Percentiles rank a stretch among this genome's conserved stretches.
phyloP scores from a whole-genome alignment of 75 land plant species.

The Cryptomeria japonica region DNA sequence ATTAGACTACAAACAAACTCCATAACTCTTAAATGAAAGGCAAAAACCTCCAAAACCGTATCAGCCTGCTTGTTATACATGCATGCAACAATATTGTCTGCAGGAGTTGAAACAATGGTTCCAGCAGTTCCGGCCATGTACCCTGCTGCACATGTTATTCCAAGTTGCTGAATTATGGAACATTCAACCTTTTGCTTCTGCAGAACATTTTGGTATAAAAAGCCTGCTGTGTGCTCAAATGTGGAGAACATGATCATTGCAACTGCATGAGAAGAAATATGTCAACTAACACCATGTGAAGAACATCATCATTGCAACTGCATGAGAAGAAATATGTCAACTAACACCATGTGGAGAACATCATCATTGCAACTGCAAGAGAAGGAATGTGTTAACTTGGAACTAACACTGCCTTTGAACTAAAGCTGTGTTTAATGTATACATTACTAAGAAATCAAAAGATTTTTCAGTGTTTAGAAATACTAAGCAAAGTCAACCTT shows the following conservation, averaged over 20 bases:
- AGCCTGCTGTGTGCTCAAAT: conserved; percentile 88
- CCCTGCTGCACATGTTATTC: conserved; percentile 83
- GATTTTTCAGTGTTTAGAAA: background rate
- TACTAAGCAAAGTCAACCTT: background rate
- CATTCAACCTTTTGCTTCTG: conserved; percentile 72
- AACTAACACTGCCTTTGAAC: background rate
- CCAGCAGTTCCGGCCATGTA: conserved; percentile 83
- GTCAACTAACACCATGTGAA: conserved; percentile 34
- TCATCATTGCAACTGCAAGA: conserved; percentile 78
- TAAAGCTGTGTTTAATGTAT: background rate
- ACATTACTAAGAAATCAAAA: background rate
- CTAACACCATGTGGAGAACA: conserved; percentile 64
- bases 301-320: conserved; percentile 97
- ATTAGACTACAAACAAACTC: background rate
- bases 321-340: conserved; percentile 9
- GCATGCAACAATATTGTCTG: conserved; percentile 79
- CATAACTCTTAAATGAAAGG: background rate
- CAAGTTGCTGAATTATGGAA: conserved; percentile 68
- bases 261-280: conserved; percentile 46
- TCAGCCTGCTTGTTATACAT: conserved; percentile 75
- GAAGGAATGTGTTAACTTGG: background rate
- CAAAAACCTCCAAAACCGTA: conserved; percentile 52
- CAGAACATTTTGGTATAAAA: conserved; percentile 57
- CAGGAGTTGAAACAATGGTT: conserved; percentile 83
- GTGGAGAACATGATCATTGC: conserved; percentile 95